Percentiles rank a stretch among this genome's conserved stretches.
phyloP scores from a whole-genome alignment of 768 basidiomycete species.

The Pulveroboletus ravenelii region DNA sequence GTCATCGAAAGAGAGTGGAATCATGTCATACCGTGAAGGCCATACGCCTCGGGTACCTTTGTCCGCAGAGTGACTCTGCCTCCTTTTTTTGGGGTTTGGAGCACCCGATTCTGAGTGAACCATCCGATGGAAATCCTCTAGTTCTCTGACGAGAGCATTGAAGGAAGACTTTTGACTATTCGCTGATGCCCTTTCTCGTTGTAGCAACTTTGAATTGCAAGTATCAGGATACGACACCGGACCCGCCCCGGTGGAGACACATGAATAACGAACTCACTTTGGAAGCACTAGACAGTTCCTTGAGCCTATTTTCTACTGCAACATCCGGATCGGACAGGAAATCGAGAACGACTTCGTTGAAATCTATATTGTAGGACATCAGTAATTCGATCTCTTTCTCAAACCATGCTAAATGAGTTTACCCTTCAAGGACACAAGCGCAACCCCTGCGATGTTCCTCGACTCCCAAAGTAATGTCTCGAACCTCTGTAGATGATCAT shows the following conservation, averaged over 20 bases:
- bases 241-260: not conserved
- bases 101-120: not conserved
- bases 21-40: constrained; percentile 1
- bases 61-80: not conserved
- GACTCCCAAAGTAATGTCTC: constrained; percentile 17
- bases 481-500: constrained; percentile 3
- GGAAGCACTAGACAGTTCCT: constrained; percentile 9
- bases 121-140: constrained; percentile 2
- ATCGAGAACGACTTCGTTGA: constrained; percentile 18
- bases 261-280: constrained; percentile 2
- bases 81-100: not conserved
- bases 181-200: constrained; percentile 6
- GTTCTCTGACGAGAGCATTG: constrained; percentile 6
- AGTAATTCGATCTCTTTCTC: not conserved
- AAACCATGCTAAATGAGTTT: not conserved
- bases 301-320: constrained; percentile 8
- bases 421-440: constrained; percentile 17
- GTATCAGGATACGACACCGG: not conserved
- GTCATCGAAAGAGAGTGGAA: not conserved
- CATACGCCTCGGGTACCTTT: not conserved
- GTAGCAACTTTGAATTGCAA: constrained; percentile 6
- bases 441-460: constrained; percentile 11
- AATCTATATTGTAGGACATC: constrained; percentile 6
- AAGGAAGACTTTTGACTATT: constrained; percentile 10
- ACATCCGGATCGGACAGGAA: constrained; percentile 12